Percentiles rank a stretch among this genome's conserved stretches.
Conservation (phyloP, 2,329 filamentous ascomycete species). For the Tolypocladium endophyticum region DNA sequence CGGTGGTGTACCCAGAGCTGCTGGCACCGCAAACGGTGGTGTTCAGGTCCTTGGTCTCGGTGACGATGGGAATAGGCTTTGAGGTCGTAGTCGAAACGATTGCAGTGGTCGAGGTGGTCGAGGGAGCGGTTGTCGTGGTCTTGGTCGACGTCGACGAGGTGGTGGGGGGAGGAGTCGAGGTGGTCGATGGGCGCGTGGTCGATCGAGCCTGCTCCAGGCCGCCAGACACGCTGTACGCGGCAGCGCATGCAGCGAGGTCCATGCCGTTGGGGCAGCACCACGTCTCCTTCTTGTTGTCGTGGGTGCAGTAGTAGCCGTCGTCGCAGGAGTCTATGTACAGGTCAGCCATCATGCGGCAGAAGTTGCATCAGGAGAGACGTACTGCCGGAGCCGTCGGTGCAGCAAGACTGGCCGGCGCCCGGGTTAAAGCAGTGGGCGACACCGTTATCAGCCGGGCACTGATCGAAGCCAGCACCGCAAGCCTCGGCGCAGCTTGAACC, state of each 20-base stretch:
- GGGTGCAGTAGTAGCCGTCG: constrained; percentile 51
- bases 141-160: constrained; percentile 10
- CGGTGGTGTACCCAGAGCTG: constrained; percentile 16
- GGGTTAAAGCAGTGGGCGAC: constrained; percentile 50
- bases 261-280: constrained; percentile 51
- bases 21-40: constrained; percentile 13
- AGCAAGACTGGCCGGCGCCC: constrained; percentile 41
- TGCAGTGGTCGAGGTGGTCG: constrained; percentile 18
- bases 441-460: constrained; percentile 38
- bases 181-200: constrained; percentile 16
- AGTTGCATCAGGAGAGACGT: constrained; percentile 16
- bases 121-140: constrained; percentile 6
- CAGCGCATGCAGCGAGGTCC: constrained; percentile 43
- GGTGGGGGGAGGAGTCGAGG: constrained; percentile 10
- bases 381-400: constrained; percentile 46
- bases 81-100: constrained; percentile 14
- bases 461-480: constrained; percentile 38
- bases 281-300: constrained; percentile 37
- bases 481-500: constrained; percentile 44
- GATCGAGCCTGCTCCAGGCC: constrained; percentile 29
- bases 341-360: not conserved
- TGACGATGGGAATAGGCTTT: constrained; percentile 10
- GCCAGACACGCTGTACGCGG: constrained; percentile 36
- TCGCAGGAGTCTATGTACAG: constrained; percentile 44
- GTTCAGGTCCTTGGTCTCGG: constrained; percentile 11